Evolutionary conservation across 2,329 filamentous ascomycete species (phyloP).

Genomic region (Xylariaceae sp.): DNA sequence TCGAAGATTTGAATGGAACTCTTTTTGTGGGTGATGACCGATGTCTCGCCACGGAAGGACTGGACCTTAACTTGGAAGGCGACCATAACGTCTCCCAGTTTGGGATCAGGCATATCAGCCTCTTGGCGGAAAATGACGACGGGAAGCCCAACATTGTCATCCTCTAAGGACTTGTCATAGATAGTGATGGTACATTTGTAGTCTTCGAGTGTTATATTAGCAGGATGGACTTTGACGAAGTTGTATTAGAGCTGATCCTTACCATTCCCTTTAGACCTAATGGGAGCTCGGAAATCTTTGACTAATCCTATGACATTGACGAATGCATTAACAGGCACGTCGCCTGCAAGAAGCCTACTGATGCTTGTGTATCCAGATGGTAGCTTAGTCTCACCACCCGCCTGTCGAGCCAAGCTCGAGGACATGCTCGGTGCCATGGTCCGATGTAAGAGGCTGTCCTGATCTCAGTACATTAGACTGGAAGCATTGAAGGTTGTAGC

Average conservation of each 20-base stretch:
- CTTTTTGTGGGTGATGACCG: conserved; percentile 40
- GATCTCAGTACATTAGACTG: too few relatives aligned
- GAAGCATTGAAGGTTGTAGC: not conserved
- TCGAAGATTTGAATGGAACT: conserved; percentile 46
- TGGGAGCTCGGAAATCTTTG: conserved; percentile 57
- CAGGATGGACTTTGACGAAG: conserved; percentile 8
- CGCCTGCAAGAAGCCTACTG: conserved; percentile 41
- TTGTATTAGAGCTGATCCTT: conserved; percentile 10
- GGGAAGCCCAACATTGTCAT: conserved; percentile 35
- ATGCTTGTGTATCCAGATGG: conserved; percentile 38
- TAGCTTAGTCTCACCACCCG: conserved; percentile 8
- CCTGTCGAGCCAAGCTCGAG: conserved; percentile 13
- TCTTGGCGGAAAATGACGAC: conserved; percentile 60
- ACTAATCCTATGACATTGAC: conserved; percentile 68
- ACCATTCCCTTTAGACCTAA: conserved; percentile 50
- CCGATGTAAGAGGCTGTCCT: not conserved
- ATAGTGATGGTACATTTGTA: conserved; percentile 59
- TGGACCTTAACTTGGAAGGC: conserved; percentile 54
- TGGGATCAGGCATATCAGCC: conserved; percentile 44
- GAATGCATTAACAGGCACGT: conserved; percentile 24
- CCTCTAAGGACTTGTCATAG: conserved; percentile 53
- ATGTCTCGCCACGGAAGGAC: conserved; percentile 28
- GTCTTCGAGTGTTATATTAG: conserved; percentile 39
- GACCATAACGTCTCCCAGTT: conserved; percentile 61
- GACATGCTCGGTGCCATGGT: conserved; percentile 17